Evolutionary conservation across 805 yeast genomes (phyloP), one percentile per base, ranked within the genome.

Genomic region (Teunomyces funiuensis): DNA sequence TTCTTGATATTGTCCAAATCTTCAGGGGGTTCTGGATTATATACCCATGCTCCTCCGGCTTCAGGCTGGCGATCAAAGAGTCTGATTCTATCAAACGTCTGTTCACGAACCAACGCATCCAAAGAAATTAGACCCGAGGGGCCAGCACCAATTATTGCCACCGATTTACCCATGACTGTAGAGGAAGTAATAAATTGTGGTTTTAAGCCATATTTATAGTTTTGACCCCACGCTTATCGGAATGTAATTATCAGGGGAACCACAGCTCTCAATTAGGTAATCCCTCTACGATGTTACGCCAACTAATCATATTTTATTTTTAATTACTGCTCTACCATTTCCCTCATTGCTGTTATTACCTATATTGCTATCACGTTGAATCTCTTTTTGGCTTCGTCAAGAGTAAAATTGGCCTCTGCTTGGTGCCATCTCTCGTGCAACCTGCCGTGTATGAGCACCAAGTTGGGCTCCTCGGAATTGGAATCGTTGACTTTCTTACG

Each of bases 391-490:
- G 63, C 64, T 39, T 57, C 62, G 29, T 52, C 60, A 15, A 60
- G 43, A n/a, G 52, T 48, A 30, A 60, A 60, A 23, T 39, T 42
- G 6, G 33, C 23, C 22, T 44, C 47, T 2, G 44, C 44, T 28
- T 47, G 51, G 39, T 69, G 71, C 76, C 76, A 71, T 43, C 76
- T 56, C 49, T 71, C 76, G 28, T 70, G 69, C 14, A 60, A 47
- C 27, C 76, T 52, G 5, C 75, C 76, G 40, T 62, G 64, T 8
- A 69, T 31, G 22, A 58, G 50, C n/a, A 66, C 69, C 23, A 60
- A 54, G 30, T 55, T 59, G 2, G 71, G 71, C 20, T 66, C 73
- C 15, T 66, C 73, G 6, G 69, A 61, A 22, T 54, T 37, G 9
- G 48, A 42, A 39, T 58, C 61, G 39, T 69, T 66, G 33, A 67